Evolutionary conservation across 192 early-diverging fungal species (phyloP).

Genomic region (Entrophospora sp.): DNA sequence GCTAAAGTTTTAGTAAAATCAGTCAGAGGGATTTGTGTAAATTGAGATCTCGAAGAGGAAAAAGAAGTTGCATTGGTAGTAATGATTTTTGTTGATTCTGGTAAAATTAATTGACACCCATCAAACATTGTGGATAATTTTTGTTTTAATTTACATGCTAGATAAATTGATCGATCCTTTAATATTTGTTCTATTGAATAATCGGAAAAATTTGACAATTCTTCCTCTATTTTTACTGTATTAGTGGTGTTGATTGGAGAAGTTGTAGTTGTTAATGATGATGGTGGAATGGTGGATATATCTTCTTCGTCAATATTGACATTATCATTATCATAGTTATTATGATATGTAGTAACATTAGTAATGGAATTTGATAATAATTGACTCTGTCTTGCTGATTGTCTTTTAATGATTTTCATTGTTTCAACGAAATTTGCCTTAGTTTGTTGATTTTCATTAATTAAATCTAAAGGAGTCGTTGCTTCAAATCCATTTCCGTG

Average conservation of each 20-base stretch:
- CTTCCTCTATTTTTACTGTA: too few species aligned
- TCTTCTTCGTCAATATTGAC: too few species aligned
- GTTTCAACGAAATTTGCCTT: neutral
- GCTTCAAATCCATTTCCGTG: too few species aligned
- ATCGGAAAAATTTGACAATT: neutral
- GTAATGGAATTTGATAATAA: neutral
- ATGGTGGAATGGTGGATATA: neutral
- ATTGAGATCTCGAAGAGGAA: too few species aligned
- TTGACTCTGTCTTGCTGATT: neutral
- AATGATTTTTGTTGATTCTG: too few species aligned
- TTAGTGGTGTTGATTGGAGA: neutral
- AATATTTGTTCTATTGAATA: neutral
- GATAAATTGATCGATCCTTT: constrained; percentile 1
- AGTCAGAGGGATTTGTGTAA: neutral
- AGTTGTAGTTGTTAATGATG: neutral
- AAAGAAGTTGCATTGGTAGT: too few species aligned
- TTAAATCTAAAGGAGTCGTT: too few species aligned
- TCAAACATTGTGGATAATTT: neutral
- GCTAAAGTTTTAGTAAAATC: neutral
- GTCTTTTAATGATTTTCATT: neutral
- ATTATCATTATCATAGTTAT: neutral
- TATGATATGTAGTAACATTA: neutral
- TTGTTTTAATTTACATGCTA: constrained; percentile 3
- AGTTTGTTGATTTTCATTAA: too few species aligned
- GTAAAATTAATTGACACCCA: neutral